A percentile compares a stretch with the other conserved stretches of the same genome.
phyloP scores from a whole-genome alignment of 805 yeast genomes.

The Candida golubevii region DNA sequence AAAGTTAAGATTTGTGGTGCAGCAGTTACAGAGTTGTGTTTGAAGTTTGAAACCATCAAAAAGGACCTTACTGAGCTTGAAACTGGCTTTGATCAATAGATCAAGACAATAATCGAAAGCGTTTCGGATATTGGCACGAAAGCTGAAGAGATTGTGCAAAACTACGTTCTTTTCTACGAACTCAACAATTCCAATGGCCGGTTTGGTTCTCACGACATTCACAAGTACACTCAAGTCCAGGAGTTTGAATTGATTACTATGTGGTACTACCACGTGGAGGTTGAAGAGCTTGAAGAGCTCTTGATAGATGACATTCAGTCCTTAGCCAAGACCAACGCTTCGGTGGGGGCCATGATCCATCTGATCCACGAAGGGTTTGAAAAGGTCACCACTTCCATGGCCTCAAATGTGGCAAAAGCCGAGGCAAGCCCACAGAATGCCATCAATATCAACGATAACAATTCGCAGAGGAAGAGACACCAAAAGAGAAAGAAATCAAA shows the following conservation, averaged over 20 bases:
- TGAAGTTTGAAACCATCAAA: not conserved
- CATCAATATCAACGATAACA: no score
- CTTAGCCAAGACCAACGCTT: not conserved
- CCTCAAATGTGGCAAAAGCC: no score
- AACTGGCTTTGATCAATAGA: not conserved
- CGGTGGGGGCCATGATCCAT: not conserved
- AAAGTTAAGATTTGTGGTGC: not conserved
- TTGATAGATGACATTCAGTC: slow-evolving; percentile 3
- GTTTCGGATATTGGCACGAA: not conserved
- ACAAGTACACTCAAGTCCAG: slow-evolving; percentile 2
- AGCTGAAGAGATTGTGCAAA: not conserved
- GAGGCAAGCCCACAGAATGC: no score
- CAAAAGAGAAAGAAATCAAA: no score
- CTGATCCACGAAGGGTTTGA: not conserved
- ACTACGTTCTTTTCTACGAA: not conserved
- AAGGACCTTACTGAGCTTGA: not conserved
- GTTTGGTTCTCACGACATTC: not conserved
- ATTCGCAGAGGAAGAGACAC: no score
- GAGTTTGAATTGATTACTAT: slow-evolving; percentile 1
- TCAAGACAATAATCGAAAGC: not conserved
- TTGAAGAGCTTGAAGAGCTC: not conserved
- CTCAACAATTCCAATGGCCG: not conserved
- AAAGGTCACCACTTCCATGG: no score
- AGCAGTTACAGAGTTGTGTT: not conserved
- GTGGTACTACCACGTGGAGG: not conserved